These are phyloP conservation scores for Calamus simplicifolius DNA, from an alignment of 176 grass and related monocot species.

Conservation along the genomic window DNA sequence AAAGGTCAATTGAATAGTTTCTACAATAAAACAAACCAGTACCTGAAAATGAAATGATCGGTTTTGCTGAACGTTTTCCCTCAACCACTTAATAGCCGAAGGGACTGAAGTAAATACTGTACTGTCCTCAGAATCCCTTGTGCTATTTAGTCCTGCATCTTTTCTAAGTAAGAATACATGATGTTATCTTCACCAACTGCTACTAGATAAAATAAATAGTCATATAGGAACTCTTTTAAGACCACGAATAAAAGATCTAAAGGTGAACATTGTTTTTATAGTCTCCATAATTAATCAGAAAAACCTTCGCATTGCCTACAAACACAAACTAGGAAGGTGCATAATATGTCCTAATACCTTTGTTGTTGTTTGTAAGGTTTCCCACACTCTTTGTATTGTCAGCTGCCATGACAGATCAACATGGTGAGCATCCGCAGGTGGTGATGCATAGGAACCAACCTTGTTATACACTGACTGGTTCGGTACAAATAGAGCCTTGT, in stretches of 20 bases:
- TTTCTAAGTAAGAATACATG: constrained; percentile 5
- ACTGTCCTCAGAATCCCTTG: constrained; percentile 26
- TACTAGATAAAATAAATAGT: too few species aligned
- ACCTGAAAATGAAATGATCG: constrained; percentile 58
- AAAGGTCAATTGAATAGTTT: neutral
- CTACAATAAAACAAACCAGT: neutral
- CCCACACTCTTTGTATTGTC: constrained; percentile 71
- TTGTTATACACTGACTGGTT: constrained; percentile 91
- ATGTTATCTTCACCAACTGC: constrained; percentile 6
- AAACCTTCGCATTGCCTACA: too few species aligned
- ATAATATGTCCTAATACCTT: constrained; percentile 34
- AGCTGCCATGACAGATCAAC: constrained; percentile 91
- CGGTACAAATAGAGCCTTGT: constrained; percentile 80
- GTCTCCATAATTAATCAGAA: too few species aligned
- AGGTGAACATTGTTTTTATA: too few species aligned
- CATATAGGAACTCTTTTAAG: too few species aligned
- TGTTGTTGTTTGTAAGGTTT: constrained; percentile 49
- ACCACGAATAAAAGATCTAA: too few species aligned
- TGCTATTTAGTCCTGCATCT: constrained; percentile 36
- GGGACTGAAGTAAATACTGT: constrained; percentile 68
- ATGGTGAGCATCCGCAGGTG: constrained; percentile 67
- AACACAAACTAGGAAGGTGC: too few species aligned
- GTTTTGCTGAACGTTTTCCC: constrained; percentile 42
- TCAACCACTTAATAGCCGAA: constrained; percentile 67
- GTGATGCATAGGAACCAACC: constrained; percentile 56